Evolutionary conservation across 106 monocot species (phyloP), one percentile per base, ranked within the genome.

Genomic region (Xerophyta viscosa): DNA sequence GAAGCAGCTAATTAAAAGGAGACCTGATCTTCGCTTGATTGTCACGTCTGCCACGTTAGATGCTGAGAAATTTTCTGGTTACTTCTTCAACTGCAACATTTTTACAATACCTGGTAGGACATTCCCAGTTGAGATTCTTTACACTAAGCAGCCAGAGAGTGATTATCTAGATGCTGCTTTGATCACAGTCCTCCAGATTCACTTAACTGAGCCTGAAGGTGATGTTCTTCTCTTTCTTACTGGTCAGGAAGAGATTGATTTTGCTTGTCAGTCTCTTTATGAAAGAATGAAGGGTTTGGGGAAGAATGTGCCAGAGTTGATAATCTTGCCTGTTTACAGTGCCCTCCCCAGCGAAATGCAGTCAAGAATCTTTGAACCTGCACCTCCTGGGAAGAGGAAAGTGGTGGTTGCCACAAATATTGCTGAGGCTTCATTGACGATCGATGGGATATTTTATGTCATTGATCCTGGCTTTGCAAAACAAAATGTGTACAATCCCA

Each of bases 381-480:
- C 92, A 20, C 83, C 87, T 22, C 83, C 80, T 48, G 92, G 92
- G 18, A 87, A 92, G 64, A 83, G 92, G 68, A 93, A 93, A 58
- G 92, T 93, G 8, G 87, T 93, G 23, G 87, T 93, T 46, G 87
- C 92, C 26, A 92, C 92, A 25, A 92, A 92, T 75, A 87, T 93
- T 24, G 92, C 87, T 24, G 92, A 93, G 68, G 92, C 91, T 47
- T 92, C 92, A 37, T 58, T 92, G 58, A 86, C 92, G 3, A 91
- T 86, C 58, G 86, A 91, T 62, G 91, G 91, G 3, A 91, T 91
- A 47, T 91, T 75, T 56, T 91, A 92, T 74, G 92, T 92, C 39
- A 75, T 94, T 45, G 93, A 94, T 70, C 93, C 93, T 66, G 93
- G 93, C 3, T 94, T 94, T 71, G 93, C 93, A 19, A 94, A 94